phyloP scores from a whole-genome alignment of 2,329 filamentous ascomycete species.

The Apiospora kogelbergensis region DNA sequence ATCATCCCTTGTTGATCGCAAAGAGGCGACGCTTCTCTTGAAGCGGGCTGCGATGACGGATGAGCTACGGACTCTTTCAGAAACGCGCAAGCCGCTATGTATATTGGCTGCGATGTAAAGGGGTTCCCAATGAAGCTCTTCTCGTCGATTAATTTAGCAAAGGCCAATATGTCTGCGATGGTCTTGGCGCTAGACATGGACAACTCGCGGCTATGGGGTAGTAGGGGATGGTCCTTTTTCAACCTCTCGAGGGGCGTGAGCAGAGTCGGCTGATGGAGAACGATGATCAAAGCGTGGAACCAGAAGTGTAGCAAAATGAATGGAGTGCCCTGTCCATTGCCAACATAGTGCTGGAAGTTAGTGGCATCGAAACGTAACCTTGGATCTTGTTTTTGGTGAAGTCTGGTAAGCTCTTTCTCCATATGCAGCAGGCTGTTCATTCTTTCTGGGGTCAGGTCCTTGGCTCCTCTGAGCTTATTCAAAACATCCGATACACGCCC shows the following conservation, averaged over 20 bases:
- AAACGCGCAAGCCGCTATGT: slow-evolving; percentile 87
- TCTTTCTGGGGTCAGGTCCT: slow-evolving; percentile 74
- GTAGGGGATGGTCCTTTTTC: slow-evolving; percentile 64
- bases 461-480: slow-evolving; percentile 74
- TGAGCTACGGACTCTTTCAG: slow-evolving; percentile 77
- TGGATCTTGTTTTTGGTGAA: slow-evolving; percentile 72
- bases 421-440: slow-evolving; percentile 72
- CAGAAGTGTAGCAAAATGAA: slow-evolving; percentile 86
- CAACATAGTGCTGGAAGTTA: slow-evolving; percentile 85
- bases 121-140: slow-evolving; percentile 87
- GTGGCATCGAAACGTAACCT: slow-evolving; percentile 79
- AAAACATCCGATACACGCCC: slow-evolving; percentile 81
- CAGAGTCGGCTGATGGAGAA: slow-evolving; percentile 81
- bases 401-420: slow-evolving; percentile 73
- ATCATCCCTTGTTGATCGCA: slow-evolving; percentile 10
- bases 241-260: slow-evolving; percentile 70
- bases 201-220: slow-evolving; percentile 76
- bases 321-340: slow-evolving; percentile 77
- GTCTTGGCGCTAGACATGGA: slow-evolving; percentile 91
- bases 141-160: slow-evolving; percentile 81
- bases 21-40: slow-evolving; percentile 36
- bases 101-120: slow-evolving; percentile 88
- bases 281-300: slow-evolving; percentile 84
- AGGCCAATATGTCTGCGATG: slow-evolving; percentile 84
- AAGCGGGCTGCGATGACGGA: slow-evolving; percentile 61